A percentile compares a stretch with the other conserved stretches of the same genome.
phyloP scores from a whole-genome alignment of 139 green algal genomes.

The Haematococcus lacustris region DNA sequence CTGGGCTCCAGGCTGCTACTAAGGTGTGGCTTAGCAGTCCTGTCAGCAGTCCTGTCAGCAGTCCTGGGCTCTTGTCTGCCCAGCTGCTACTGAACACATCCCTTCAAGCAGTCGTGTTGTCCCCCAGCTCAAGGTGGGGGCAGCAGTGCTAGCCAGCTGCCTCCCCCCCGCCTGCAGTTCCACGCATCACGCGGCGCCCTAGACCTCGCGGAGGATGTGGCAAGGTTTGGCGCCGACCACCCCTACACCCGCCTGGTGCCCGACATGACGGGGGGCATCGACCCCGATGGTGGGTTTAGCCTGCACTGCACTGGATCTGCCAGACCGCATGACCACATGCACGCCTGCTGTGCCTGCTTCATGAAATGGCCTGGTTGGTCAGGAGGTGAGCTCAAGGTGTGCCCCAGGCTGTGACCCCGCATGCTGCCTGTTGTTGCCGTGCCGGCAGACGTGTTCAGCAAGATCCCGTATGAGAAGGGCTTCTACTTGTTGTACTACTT shows the following conservation, averaged over 20 bases:
- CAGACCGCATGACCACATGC: no score
- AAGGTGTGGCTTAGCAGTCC: neutral
- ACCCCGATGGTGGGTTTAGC: slow-evolving; percentile 71
- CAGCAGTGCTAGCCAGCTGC: no score
- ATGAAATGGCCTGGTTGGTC: no score
- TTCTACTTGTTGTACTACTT: slow-evolving; percentile 86
- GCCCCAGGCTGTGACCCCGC: no score
- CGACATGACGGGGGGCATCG: slow-evolving; percentile 48
- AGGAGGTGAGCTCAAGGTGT: no score
- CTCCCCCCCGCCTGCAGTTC: slow-evolving; percentile 30
- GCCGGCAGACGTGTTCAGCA: slow-evolving; percentile 43
- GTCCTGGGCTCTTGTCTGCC: neutral
- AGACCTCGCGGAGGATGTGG: slow-evolving; percentile 17
- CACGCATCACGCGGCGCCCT: slow-evolving; percentile 35
- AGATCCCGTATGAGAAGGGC: slow-evolving; percentile 73
- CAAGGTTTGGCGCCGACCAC: slow-evolving; percentile 36
- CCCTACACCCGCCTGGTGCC: slow-evolving; percentile 46
- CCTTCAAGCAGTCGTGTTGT: neutral
- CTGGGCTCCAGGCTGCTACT: neutral
- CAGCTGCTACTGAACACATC: neutral
- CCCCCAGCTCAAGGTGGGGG: neutral
- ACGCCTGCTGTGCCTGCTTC: neutral
- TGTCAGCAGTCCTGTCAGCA: no score
- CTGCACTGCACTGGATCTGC: no score
- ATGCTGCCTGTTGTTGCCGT: no score